These are phyloP conservation scores for Aspergillus costaricaensis DNA, from an alignment of 2,329 filamentous ascomycete genomes.

Conservation along the genomic window DNA sequence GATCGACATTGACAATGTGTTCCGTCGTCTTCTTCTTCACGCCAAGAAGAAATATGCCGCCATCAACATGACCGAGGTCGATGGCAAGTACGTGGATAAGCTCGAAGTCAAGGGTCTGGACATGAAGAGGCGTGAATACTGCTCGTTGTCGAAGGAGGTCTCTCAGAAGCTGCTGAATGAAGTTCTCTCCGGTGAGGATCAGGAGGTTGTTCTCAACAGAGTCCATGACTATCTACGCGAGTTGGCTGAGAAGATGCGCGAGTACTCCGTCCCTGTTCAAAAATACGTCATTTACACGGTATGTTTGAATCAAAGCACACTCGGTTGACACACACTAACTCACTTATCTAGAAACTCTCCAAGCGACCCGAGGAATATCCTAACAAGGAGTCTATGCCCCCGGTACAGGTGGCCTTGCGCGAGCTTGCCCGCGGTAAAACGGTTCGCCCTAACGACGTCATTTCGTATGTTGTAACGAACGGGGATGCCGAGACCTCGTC, in stretches of 20 bases:
- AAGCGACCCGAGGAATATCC: constrained; percentile 93
- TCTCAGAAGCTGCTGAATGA: constrained; percentile 89
- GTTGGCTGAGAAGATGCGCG: constrained; percentile 82
- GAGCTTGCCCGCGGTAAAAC: constrained; percentile 84
- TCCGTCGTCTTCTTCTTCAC: constrained; percentile 87
- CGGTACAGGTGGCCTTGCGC: constrained; percentile 90
- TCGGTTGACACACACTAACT: constrained; percentile 20
- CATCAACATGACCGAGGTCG: constrained; percentile 85
- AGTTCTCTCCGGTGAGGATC: constrained; percentile 89
- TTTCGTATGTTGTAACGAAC: constrained; percentile 87
- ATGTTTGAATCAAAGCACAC: constrained; percentile 22
- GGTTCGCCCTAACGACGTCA: constrained; percentile 91
- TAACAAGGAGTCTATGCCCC: constrained; percentile 92
- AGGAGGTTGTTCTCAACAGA: constrained; percentile 80
- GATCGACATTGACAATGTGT: constrained; percentile 98
- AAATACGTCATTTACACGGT: constrained; percentile 96
- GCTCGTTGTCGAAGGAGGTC: constrained; percentile 90
- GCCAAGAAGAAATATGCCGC: constrained; percentile 99
- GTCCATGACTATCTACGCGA: constrained; percentile 93
- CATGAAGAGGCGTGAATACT: constrained; percentile 97
- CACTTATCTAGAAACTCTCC: constrained; percentile 69
- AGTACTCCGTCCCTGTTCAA: constrained; percentile 69
- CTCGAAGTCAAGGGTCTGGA: constrained; percentile 98
- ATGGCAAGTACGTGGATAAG: constrained; percentile 89
- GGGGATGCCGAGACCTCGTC: constrained; percentile 63